A percentile compares a stretch with the other conserved stretches of the same genome.
Conservation (phyloP, 306 rosid genomes). For the Malus domestica region ASM211411v1 NC_041798.1:4078001-4078500, state of each 20-base stretch:
- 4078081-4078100: background rate
- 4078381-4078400: constrained; percentile 2
- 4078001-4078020: no score
- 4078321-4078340: background rate
- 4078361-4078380: background rate
- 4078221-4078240: background rate
- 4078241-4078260: background rate
- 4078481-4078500: constrained; percentile 91
- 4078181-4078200: background rate
- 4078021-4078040: no score
- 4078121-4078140: background rate
- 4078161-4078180: background rate
- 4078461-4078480: constrained; percentile 79
- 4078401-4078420: constrained; percentile 58
- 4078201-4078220: background rate
- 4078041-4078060: background rate
- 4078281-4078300: background rate
- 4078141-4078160: background rate
- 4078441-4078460: constrained; percentile 87
- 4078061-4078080: background rate
- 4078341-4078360: background rate
- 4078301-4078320: background rate
- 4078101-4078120: background rate
- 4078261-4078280: background rate
- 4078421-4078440: constrained; percentile 77